These are phyloP conservation scores for Leccinum obscurum DNA, from an alignment of 768 basidiomycete species.

Conservation along the genomic window DNA sequence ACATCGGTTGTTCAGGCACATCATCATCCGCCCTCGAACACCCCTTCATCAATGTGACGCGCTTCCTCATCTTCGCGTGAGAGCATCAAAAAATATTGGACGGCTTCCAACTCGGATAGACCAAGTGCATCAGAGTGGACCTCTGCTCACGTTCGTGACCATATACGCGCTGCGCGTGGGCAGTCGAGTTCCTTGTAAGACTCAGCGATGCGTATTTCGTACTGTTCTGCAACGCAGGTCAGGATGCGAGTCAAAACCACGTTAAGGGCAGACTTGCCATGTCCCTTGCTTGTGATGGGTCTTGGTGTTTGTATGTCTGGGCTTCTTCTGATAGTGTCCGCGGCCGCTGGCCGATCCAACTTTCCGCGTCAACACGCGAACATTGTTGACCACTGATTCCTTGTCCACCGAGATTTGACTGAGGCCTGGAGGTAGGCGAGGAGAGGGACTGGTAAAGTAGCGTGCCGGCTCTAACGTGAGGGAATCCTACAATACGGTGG, in stretches of 20 bases:
- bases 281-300: conserved; percentile 40
- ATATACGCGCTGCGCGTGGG: conserved; percentile 36
- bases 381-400: conserved; percentile 55
- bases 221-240: conserved; percentile 46
- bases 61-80: conserved; percentile 69
- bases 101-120: conserved; percentile 68
- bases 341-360: conserved; percentile 45
- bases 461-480: conserved; percentile 54
- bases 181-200: conserved; percentile 49
- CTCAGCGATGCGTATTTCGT: conserved; percentile 66
- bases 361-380: conserved; percentile 67
- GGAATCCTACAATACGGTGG: too few species aligned
- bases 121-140: conserved; percentile 60
- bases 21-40: conserved; percentile 53
- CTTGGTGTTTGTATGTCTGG: conserved; percentile 28
- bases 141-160: conserved; percentile 59
- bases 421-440: conserved; percentile 43
- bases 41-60: conserved; percentile 45
- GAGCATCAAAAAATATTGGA: conserved; percentile 83
- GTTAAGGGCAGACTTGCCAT: conserved; percentile 38
- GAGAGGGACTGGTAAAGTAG: conserved; percentile 50
- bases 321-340: conserved; percentile 35
- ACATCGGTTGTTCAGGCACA: not conserved
- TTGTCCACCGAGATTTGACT: conserved; percentile 56
- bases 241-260: not conserved